Evolutionary conservation across 1,139 yeast genomes (phyloP).

Genomic region (Yamadazyma epiphylla): DNA sequence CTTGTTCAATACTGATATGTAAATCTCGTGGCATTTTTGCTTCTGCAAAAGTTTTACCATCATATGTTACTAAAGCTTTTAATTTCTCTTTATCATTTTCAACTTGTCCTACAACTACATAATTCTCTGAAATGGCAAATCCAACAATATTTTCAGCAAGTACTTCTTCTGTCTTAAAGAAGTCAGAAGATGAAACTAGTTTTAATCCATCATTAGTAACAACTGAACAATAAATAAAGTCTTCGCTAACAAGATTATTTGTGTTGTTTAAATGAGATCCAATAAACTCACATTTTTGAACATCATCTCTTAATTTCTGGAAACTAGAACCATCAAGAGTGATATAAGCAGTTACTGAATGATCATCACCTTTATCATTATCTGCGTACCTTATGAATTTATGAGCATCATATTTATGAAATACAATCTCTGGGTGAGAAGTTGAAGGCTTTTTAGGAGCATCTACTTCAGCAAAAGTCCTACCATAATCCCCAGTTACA

Average conservation of each 20-base stretch:
- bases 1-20: constrained; percentile 60
- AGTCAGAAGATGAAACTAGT: constrained; percentile 25
- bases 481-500: constrained; percentile 67
- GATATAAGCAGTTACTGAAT: constrained; percentile 51
- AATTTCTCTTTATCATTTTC: constrained; percentile 38
- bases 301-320: constrained; percentile 46
- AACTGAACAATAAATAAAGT: constrained; percentile 63
- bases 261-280: constrained; percentile 43
- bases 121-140: constrained; percentile 48
- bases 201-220: constrained; percentile 19
- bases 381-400: constrained; percentile 67
- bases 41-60: constrained; percentile 76
- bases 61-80: constrained; percentile 71
- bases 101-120: constrained; percentile 65
- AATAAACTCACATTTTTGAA: constrained; percentile 63
- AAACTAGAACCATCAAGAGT: constrained; percentile 66
- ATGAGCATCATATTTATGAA: constrained; percentile 52
- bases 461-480: constrained; percentile 37
- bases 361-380: constrained; percentile 1
- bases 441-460: constrained; percentile 51
- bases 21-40: constrained; percentile 77
- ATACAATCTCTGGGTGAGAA: constrained; percentile 43
- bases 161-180: constrained; percentile 19
- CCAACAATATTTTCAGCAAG: constrained; percentile 35
- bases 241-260: constrained; percentile 27